Conservation (phyloP, 148 eudicot genomes). For the Euryodendron excelsum region DNA sequence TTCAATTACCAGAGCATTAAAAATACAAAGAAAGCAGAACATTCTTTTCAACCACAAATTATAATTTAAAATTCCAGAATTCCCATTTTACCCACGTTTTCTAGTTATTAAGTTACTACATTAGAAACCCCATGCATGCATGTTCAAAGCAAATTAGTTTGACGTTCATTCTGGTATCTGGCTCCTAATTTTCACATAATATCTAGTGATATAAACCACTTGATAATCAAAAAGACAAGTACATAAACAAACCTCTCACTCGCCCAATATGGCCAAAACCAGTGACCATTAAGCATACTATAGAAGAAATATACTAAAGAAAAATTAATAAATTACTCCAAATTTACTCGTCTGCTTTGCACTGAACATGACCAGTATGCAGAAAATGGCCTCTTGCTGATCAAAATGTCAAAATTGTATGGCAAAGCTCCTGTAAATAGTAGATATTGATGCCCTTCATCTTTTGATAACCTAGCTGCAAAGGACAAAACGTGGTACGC, state of each 20-base stretch:
- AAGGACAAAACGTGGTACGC: no score
- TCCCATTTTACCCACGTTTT: no score
- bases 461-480: background rate
- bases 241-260: background rate
- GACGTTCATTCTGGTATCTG: background rate
- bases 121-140: no score
- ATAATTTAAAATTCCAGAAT: no score
- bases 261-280: background rate
- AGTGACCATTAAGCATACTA: background rate
- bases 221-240: background rate
- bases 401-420: background rate
- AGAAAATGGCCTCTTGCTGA: background rate
- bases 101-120: no score
- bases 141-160: background rate
- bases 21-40: no score
- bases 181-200: background rate
- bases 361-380: no score
- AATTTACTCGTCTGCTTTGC: no score
- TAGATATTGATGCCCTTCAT: background rate
- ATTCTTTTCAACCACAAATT: no score
- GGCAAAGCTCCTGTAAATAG: background rate
- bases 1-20: no score
- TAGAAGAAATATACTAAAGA: background rate
- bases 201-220: background rate
- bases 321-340: conserved; percentile 1